Conservation (phyloP, 768 basidiomycete genomes). For the Pilatotrama ljubarskyi region DNA sequence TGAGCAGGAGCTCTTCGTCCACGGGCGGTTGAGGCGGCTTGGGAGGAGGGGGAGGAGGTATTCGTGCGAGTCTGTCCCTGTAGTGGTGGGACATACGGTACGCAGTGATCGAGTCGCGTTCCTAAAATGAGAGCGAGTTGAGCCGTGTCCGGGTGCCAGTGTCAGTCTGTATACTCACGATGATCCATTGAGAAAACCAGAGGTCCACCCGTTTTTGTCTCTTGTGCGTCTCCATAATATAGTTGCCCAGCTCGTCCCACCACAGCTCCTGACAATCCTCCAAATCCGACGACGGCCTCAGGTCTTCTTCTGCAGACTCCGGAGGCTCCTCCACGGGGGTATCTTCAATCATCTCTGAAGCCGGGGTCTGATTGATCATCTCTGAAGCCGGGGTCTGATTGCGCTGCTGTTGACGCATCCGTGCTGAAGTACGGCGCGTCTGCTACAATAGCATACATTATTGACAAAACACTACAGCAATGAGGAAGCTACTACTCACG, state of each 20-base stretch:
- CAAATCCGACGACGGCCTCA: conserved; percentile 69
- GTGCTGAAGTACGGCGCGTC: conserved; percentile 36
- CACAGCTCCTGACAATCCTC: conserved; percentile 82
- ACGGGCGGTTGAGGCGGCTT: conserved; percentile 31
- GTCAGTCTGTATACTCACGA: conserved; percentile 44
- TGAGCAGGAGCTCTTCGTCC: conserved; percentile 38
- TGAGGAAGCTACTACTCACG: conserved; percentile 43
- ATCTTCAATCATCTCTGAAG: conserved; percentile 24
- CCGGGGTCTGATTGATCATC: conserved; percentile 26
- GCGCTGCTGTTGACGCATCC: conserved; percentile 35
- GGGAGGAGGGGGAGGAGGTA: conserved; percentile 44
- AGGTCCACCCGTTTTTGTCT: conserved; percentile 71
- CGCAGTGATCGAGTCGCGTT: conserved; percentile 67
- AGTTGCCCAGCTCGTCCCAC: conserved; percentile 67
- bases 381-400: conserved; percentile 27
- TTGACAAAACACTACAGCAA: neutral
- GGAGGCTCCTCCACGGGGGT: conserved; percentile 31
- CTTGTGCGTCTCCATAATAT: conserved; percentile 70
- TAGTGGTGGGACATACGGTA: conserved; percentile 60
- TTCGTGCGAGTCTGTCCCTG: conserved; percentile 46
- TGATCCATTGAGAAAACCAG: conserved; percentile 67
- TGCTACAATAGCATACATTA: conserved; percentile 18
- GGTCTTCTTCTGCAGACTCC: conserved; percentile 42
- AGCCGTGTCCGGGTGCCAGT: neutral
- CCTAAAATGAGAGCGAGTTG: conserved; percentile 42